Base-by-base conservation (phyloP, 2,329 filamentous ascomycete species). In the Seiridium unicorne region DNA sequence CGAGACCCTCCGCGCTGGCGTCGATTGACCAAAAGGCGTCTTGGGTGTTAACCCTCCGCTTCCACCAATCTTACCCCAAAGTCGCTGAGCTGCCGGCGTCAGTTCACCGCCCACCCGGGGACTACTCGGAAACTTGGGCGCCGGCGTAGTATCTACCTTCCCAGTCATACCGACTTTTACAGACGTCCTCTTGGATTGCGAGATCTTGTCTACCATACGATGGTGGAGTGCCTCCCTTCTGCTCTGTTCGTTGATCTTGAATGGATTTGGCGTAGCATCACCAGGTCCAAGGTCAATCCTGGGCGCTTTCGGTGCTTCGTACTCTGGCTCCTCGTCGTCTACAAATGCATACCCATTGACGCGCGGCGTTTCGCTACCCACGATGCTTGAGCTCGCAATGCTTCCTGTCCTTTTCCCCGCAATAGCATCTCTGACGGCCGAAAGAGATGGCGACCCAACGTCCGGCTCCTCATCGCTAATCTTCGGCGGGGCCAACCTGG, bases 331-430 rank as follows among this genome's bases (percentile, higher is more conserved):
- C 54, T 90, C 90, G 60, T 96, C 92, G 66, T 97, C 93, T 42
- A 99, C 93, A 74, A 97, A 98, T 0, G 92, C 86, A 73, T 97
- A 99, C 1, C 95, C 95, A 64, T 96, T 96, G 0, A 98, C 91
- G 2, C 92, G 84, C 0, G 94, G 95, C 0, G 94, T 98, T 73
- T 96, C 93, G 60, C 82, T 84, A 13, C 89, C 90, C 2, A 81
- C 81, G 8, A 79, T 73, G 4, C 74, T 79, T 5, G 85, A 85
- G 65, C 92, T 88, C 10, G 86, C 85, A 32, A 88, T 84, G 7
- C 81, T 83, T 2, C 81, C 77, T 7, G 86, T 84, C 4, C 89
- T 86, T 6, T 81, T 85, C 8, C 93, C 92, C 1, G 89, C 87
- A 59, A 97, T 92, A 7, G 93, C 93, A 66, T 93, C 92, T 64